Evolutionary conservation across 805 yeast species (phyloP).

Genomic region (Myxozyma sirexii): DNA sequence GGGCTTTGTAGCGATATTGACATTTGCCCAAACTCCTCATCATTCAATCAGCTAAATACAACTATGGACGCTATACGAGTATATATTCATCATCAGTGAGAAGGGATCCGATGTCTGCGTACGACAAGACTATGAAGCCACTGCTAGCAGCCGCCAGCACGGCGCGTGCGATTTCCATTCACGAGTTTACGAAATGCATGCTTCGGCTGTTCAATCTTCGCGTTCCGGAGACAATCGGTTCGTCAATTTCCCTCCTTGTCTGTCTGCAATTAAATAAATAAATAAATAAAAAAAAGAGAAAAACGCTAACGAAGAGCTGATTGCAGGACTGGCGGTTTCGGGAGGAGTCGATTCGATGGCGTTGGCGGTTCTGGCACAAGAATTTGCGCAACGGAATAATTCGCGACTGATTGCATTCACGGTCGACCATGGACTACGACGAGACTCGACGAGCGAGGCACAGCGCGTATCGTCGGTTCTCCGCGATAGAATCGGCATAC

Average conservation of each 20-base stretch:
- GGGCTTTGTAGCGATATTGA: too few relatives aligned
- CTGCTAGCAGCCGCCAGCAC: conserved; percentile 11
- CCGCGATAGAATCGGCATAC: conserved; percentile 3
- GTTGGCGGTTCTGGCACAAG: conserved; percentile 53
- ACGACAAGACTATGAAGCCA: conserved; percentile 14
- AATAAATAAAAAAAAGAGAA: too few relatives aligned
- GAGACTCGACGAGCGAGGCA: conserved; percentile 56
- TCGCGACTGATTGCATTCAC: conserved; percentile 53
- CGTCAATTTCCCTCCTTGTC: background rate
- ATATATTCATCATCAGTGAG: too few relatives aligned
- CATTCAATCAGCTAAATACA: too few relatives aligned
- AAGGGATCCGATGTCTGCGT: background rate
- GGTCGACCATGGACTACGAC: conserved; percentile 63
- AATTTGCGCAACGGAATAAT: conserved; percentile 42
- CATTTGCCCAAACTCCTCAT: too few relatives aligned
- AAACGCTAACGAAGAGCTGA: background rate
- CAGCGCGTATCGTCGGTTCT: background rate
- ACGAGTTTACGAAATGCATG: conserved; percentile 9
- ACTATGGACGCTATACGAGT: too few relatives aligned
- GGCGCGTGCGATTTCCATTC: conserved; percentile 6
- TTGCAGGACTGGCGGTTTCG: conserved; percentile 57
- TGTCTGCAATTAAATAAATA: too few relatives aligned
- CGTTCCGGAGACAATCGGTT: conserved; percentile 19
- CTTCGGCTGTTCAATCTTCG: conserved; percentile 1
- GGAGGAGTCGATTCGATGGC: conserved; percentile 87